Conservation (phyloP, 1,139 yeast species). For the Sugiyamaella novakii region DNA sequence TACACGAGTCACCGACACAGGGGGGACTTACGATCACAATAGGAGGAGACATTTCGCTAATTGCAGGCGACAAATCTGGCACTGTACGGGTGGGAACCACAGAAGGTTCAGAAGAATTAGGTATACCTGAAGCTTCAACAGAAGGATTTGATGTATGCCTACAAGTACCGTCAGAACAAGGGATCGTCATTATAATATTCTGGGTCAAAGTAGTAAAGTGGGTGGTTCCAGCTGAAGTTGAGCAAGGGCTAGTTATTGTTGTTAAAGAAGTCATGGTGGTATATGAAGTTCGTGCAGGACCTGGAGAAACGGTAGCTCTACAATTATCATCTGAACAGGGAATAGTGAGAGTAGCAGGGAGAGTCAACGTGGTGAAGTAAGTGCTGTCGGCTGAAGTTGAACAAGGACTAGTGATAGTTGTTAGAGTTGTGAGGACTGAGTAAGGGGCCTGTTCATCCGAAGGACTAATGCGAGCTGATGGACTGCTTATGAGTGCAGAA, state of each 20-base stretch:
- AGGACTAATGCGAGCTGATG: neutral
- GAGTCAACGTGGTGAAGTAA: neutral
- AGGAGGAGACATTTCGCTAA: neutral
- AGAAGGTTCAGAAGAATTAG: neutral
- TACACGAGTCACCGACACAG: neutral
- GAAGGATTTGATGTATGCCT: neutral
- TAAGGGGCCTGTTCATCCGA: too few species aligned
- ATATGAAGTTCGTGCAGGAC: neutral
- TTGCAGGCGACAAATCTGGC: neutral
- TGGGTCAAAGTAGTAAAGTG: neutral
- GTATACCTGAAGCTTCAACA: neutral
- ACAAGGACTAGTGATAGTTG: conserved; percentile 14
- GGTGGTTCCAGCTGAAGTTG: conserved; percentile 10
- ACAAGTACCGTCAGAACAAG: conserved; percentile 1
- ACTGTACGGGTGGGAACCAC: neutral
- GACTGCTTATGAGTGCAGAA: neutral
- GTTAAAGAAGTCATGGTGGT: conserved; percentile 3
- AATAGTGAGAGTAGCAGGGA: neutral
- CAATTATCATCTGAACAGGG: conserved; percentile 1
- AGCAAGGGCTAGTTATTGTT: conserved; percentile 12
- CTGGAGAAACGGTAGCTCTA: neutral
- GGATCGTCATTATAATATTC: neutral
- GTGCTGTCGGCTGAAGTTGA: conserved; percentile 11
- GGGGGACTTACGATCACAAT: neutral
- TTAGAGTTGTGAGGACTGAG: neutral